Base-by-base conservation (phyloP, 768 basidiomycete genomes). In the Pseudohyphozyma bogoriensis region DNA sequence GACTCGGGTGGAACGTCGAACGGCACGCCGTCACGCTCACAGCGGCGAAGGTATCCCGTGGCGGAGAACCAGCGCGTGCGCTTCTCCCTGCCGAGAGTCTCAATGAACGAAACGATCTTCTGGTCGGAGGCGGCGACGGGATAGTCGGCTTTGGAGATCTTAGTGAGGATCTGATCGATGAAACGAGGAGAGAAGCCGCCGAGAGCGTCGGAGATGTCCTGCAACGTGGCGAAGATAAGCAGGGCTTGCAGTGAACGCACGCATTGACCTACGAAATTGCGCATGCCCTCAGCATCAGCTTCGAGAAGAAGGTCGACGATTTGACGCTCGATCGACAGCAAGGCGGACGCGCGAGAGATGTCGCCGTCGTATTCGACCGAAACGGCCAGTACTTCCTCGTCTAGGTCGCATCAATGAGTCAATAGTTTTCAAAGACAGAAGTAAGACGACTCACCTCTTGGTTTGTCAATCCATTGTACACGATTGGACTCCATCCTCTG, bases 51-150 rank as follows among this genome's bases (percentile, higher is more conserved):
- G 73, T 87, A 93, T 33, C 83, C 81, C 2, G 80, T 78, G 46
- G 85, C 72, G 0, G 87, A 87, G 75, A 82, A 91, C 70, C 89
- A 89, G 63, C 89, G 80, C 71, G 89, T 82, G 28, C 89, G 85
- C 32, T 89, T 84, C 74, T 96, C 88, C 37, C 89, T 82, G 7
- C 88, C 88, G 63, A 79, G 78, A 1, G 82, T 87, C 74, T 95
- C 92, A 79, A 85, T 84, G 32, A 87, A 72, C 39, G 83, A 81
- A 26, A 80, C 79, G 52, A 88, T 80, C 31, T 82, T 79, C 42
- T 87, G 76, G 71, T 90, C 86, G 54, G 77, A 77, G 18, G 91
- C 79, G 72, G 89, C 87, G 8, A 80, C 61, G 6, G 89, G 89
- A 18, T 83, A 82, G 13, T 77, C 77, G 60, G 71, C 77, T 68